These are phyloP conservation scores for Macrotyloma uniflorum DNA, from an alignment of 306 rosid species.

Conservation along the genomic window DNA sequence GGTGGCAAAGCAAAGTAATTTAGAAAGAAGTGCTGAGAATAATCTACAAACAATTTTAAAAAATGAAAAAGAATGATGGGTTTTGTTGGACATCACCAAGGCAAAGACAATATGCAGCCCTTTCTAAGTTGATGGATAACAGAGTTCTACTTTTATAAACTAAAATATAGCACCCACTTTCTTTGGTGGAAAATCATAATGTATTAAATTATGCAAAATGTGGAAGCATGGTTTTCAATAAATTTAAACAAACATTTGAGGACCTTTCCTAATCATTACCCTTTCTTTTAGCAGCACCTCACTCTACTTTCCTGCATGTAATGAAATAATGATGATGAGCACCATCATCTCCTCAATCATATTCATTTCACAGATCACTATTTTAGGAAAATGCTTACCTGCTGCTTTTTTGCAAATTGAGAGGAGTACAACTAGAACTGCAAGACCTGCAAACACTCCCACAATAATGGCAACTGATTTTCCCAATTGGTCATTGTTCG, in stretches of 20 bases:
- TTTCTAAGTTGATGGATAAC: slow-evolving; percentile 51
- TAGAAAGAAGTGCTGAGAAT: slow-evolving; percentile 30
- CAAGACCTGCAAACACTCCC: slow-evolving; percentile 70
- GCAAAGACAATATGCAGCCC: slow-evolving; percentile 50
- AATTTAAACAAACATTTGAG: slow-evolving; percentile 42
- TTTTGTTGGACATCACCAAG: slow-evolving; percentile 46
- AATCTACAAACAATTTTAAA: slow-evolving; percentile 1
- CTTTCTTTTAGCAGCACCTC: slow-evolving; percentile 19
- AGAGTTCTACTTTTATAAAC: slow-evolving; percentile 47
- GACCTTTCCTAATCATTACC: slow-evolving; percentile 39
- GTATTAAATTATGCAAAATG: slow-evolving; percentile 46
- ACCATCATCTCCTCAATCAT: slow-evolving; percentile 25
- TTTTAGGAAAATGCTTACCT: slow-evolving; percentile 43
- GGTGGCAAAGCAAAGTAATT: slow-evolving; percentile 4
- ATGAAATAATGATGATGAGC: slow-evolving; percentile 13
- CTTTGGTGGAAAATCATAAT: slow-evolving; percentile 40
- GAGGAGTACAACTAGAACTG: slow-evolving; percentile 82
- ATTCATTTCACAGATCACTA: background rate
- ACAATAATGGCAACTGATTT: slow-evolving; percentile 86
- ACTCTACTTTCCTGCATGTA: slow-evolving; percentile 50
- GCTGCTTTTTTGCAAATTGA: slow-evolving; percentile 78
- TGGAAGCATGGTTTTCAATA: slow-evolving; percentile 38
- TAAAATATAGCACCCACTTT: slow-evolving; percentile 41
- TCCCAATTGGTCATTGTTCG: slow-evolving; percentile 66
- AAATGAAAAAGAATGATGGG: slow-evolving; percentile 33